A percentile compares a stretch with the other conserved stretches of the same genome.
phyloP scores from a whole-genome alignment of 208 protist species.

The Willaertia magna region DNA sequence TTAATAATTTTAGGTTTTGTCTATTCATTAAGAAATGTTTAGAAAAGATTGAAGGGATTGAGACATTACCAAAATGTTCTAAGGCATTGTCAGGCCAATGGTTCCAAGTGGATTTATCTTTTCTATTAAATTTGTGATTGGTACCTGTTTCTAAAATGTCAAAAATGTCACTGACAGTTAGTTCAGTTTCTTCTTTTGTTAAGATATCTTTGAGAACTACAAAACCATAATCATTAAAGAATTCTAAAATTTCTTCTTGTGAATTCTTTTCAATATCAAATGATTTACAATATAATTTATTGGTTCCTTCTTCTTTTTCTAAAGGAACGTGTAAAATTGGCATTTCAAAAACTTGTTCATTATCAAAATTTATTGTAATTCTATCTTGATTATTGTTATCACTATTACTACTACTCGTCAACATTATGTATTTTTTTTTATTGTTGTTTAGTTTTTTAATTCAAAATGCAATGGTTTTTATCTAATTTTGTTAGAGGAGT shows the following conservation, averaged over 20 bases:
- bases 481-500: too few relatives aligned
- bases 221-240: not conserved
- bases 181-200: not conserved
- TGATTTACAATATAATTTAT: not conserved
- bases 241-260: not conserved
- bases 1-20: not conserved
- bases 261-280: not conserved
- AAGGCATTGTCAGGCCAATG: not conserved
- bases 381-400: too few relatives aligned
- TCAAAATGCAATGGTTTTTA: too few relatives aligned
- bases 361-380: too few relatives aligned
- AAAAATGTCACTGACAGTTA: not conserved
- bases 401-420: too few relatives aligned
- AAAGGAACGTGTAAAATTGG: not conserved
- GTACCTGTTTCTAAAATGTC: not conserved
- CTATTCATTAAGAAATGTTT: not conserved
- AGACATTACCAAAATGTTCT: not conserved
- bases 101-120: not conserved
- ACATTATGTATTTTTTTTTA: too few relatives aligned
- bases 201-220: not conserved
- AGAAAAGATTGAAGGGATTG: not conserved
- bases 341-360: not conserved
- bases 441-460: too few relatives aligned
- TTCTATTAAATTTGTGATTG: not conserved
- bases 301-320: not conserved